Evolutionary conservation across 108 stramenopile species (phyloP), one percentile per base, ranked within the genome.

Genomic region (Pseudonitzschia multiseries): DNA sequence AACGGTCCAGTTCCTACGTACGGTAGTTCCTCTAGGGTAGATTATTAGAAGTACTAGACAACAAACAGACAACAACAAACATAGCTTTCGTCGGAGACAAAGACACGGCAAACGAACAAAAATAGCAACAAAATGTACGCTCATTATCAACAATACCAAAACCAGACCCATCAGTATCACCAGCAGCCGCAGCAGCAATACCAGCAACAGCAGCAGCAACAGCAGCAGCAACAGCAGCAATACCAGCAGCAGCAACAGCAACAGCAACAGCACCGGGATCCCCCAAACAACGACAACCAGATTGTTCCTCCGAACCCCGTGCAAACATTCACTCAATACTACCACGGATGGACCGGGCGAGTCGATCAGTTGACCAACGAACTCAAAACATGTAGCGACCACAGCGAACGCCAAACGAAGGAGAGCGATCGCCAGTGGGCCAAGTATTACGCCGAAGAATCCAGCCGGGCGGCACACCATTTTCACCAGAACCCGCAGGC

Each of bases 391-490:
- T n/a, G 0, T 40, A 15, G 22, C 31, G 31, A 44, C 21, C 53
- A 4, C 42, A 69, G 28, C 36, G 67, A 73, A 48, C 43, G 44
- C 42, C 79, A 81, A 51, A 60, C 73, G 12, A 63, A 29, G 17
- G 84, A 81, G 66, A 53, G 46, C 31, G 69, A 74, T 61, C 61
- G 69, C 29, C 74, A 83, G 36, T 91, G 90, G 90, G 86, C 86
- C 8, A 72, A 72, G 57, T 88, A 91, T 57, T 89, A 89, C 46
- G 77, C 86, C 0, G 74, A 83, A 26, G 71, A 82, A 54, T 74
- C 80, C 32, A 75, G 76, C 54, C 74, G 84, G 46, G 83, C 87
- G 54, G 90, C 90, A 13, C 90, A 91, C 75, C 86, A 82, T 75
- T 88, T 84, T 59, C 72, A 79, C 20, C 64, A 56, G 41, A 76